phyloP scores from a whole-genome alignment of 148 eudicot genomes.

The Diospyros lotus region DNA sequence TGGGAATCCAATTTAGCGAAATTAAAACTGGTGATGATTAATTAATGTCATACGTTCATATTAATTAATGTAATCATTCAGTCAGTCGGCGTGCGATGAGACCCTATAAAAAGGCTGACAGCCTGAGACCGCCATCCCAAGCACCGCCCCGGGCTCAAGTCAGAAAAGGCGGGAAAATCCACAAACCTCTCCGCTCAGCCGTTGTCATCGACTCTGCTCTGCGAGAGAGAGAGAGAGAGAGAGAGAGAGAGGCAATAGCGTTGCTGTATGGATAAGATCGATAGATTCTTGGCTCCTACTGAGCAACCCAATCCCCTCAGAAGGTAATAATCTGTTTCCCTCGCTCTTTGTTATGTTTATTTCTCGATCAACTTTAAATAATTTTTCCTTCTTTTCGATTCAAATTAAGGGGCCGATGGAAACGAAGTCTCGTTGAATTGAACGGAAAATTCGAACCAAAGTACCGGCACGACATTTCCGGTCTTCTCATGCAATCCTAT shows the following conservation, averaged over 20 bases:
- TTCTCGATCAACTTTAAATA: background rate
- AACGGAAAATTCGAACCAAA: slow-evolving; percentile 53
- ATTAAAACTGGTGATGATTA: too few species aligned
- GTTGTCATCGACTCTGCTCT: background rate
- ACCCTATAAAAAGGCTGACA: too few species aligned
- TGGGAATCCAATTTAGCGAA: too few species aligned
- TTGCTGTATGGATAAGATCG: slow-evolving; percentile 26
- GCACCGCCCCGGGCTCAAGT: too few species aligned
- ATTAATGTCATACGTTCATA: too few species aligned
- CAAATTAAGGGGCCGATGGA: slow-evolving; percentile 52
- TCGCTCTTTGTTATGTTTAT: background rate
- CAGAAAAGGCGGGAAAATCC: background rate
- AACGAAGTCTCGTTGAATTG: slow-evolving; percentile 48
- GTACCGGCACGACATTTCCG: slow-evolving; percentile 47
- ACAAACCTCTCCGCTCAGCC: too few species aligned
- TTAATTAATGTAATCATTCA: too few species aligned
- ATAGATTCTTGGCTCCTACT: slow-evolving; percentile 17
- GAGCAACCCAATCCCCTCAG: slow-evolving; percentile 21
- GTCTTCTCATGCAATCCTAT: slow-evolving; percentile 62
- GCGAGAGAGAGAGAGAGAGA: too few species aligned
- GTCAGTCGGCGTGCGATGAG: too few species aligned
- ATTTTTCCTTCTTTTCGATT: background rate
- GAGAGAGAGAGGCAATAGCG: background rate
- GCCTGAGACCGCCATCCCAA: too few species aligned
- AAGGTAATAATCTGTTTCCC: slow-evolving; percentile 17